Base-by-base conservation (phyloP, 768 basidiomycete species). In the Leccinum barrowsii region DNA sequence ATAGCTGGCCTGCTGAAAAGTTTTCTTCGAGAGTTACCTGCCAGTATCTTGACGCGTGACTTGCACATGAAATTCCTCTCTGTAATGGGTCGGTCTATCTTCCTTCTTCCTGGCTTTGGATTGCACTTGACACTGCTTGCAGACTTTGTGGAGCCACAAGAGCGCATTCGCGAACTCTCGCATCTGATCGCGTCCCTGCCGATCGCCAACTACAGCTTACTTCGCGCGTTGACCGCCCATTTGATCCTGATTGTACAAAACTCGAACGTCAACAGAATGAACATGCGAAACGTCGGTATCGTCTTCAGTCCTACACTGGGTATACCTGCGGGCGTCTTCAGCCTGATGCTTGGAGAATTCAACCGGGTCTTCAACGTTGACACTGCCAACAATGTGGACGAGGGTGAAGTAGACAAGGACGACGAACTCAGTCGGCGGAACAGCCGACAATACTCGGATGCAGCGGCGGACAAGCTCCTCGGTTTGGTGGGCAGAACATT, bases 241-340 rank as follows among this genome's bases (percentile, higher is more conserved):
- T 80, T 99, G 60, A 97, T 98, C 64, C 80, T 94, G 47, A 90
- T 99, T 65, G 94, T 98, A 48, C 89, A 93, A 73, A 94, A 98
- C 70, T 84, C 94, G 17, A 66, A 81, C 46, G 76, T 89, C 58
- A 97, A 97, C 85, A 98, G 95, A 79, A 99, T 99, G 97, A 95
- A 90, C 44, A 88, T 98, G 85, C 86, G 96, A 49, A 99, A 99
- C 71, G 93, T 99, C 26, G 95, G 96, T 17, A 98, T 99, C 59
- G 96, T 98, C 22, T 98, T 98, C 76, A 95, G 94, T 63, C 97
- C 97, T 2, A 98, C 97, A 0, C 79, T 99, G 12, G 94, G 94
- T 47, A 97, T 99, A 65, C 96, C 96, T n/a, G 96, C 96, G 3
- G 93, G 93, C 7, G 91, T 98, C 46, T 95, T 98, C 74, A 94